Base-by-base conservation (phyloP, 805 yeast genomes). In the Pichia membranifaciens region DNA sequence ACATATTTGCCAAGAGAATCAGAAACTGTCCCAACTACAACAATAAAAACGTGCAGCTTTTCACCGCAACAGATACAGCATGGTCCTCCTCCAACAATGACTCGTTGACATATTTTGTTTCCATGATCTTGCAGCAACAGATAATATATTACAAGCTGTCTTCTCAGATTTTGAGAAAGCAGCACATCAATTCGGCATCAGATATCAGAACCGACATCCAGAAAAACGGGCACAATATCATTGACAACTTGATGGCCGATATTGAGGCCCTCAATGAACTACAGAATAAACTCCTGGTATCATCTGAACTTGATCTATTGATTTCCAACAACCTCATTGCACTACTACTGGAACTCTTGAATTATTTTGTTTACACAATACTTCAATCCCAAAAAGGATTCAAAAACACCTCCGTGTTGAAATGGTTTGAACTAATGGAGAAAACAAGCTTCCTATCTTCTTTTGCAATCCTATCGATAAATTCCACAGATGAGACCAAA, bases 351-450 rank as follows among this genome's bases (percentile, higher is more conserved):
- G 65, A 62, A 29, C 38, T 58, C 2, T 38, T 64, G 17, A 58
- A 61, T 20, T 61, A 45, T 42, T 57, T 56, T 50, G 22, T 67
- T 45, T 50, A 56, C 47, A 44, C 61, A 47, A 41, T 62, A 47
- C 18, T 69, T 50, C 54, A 53, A 12, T 52, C 65, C 0, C 53
- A 50, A 5, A 35, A 49, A 1, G 58, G 59, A 1, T 58, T 62
- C 34, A 41, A 56, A 5, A 58, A 56, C 2, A 42, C 56, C 1
- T 67, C 72, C 2, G 71, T 75, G 3, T 41, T 59, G 2, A 55
- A 64, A 9, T 85, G 93, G 93, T 82, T 83, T 54, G 54, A 64
- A 5, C 60, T 80, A 10, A 69, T 80, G 75, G 59, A 68, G 10
- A 52, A 60, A 2, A 54, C 62, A 2, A 44, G 44, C 6, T 63